A percentile compares a stretch with the other conserved stretches of the same genome.
phyloP scores from a whole-genome alignment of 352 stramenopile species.

The Phytophthora rubi region DNA sequence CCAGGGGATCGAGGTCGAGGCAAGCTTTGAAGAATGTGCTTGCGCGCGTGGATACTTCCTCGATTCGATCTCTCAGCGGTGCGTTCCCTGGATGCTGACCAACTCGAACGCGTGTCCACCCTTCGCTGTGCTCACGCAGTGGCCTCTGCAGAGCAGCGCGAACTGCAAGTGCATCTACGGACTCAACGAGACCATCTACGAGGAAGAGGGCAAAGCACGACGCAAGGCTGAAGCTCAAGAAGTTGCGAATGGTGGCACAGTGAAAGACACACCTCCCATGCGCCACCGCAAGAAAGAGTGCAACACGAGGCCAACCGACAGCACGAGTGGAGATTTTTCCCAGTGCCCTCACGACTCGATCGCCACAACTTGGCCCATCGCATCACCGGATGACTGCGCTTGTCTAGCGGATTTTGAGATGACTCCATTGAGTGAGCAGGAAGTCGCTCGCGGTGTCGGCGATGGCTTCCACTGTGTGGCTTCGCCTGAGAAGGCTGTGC shows the following conservation, averaged over 20 bases:
- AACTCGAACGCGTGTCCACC: slow-evolving; percentile 71
- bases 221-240: slow-evolving; percentile 25
- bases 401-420: slow-evolving; percentile 59
- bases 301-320: slow-evolving; percentile 28
- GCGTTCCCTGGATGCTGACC: slow-evolving; percentile 71
- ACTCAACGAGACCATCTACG: slow-evolving; percentile 35
- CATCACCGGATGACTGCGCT: slow-evolving; percentile 44
- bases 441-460: slow-evolving; percentile 36
- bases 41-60: slow-evolving; percentile 77
- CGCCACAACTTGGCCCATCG: slow-evolving; percentile 58
- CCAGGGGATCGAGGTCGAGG: slow-evolving; percentile 41
- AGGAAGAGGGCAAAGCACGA: slow-evolving; percentile 22
- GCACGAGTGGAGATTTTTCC: slow-evolving; percentile 33
- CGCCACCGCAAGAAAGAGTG: slow-evolving; percentile 44
- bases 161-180: slow-evolving; percentile 83
- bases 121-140: slow-evolving; percentile 68
- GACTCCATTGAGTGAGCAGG: slow-evolving; percentile 35
- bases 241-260: slow-evolving; percentile 12
- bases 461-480: slow-evolving; percentile 51
- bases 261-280: slow-evolving; percentile 23
- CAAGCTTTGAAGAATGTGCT: slow-evolving; percentile 66
- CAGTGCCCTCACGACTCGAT: slow-evolving; percentile 59
- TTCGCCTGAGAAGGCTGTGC: slow-evolving; percentile 25
- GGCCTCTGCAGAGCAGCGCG: slow-evolving; percentile 75
- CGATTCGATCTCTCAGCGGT: slow-evolving; percentile 54